Conservation (phyloP, 148 eudicot genomes). For the Chenopodium berlandieri region DNA sequence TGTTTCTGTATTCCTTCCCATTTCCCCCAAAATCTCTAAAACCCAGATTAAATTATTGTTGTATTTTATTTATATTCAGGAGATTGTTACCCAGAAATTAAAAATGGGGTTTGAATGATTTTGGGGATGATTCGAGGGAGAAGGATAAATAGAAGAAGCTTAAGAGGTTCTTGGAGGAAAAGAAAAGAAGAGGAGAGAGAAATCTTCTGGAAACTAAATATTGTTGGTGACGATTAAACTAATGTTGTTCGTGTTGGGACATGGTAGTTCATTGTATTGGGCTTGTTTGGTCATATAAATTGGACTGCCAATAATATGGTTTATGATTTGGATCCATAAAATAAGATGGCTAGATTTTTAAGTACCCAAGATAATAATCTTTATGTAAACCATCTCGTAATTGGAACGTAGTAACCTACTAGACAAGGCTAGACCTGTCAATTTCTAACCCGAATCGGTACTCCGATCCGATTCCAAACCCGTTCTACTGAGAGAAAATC, state of each 20-base stretch:
- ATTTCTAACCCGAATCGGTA: too few species aligned
- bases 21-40: constrained; percentile 3
- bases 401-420: too few species aligned
- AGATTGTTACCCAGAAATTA: background rate
- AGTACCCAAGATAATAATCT: too few species aligned
- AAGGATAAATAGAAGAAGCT: background rate
- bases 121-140: too few species aligned
- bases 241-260: too few species aligned
- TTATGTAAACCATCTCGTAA: too few species aligned
- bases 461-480: too few species aligned
- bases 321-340: too few species aligned
- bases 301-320: background rate
- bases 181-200: background rate
- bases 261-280: background rate
- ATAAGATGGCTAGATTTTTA: too few species aligned
- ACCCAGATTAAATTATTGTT: background rate
- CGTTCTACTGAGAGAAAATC: too few species aligned
- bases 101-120: background rate
- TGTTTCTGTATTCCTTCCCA: constrained; percentile 47
- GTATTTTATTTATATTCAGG: background rate
- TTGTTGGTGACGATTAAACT: background rate
- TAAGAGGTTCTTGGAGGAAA: constrained; percentile 21
- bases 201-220: background rate
- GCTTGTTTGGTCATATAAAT: background rate
- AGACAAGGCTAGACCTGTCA: too few species aligned